phyloP scores from a whole-genome alignment of 768 basidiomycete genomes.

The Naganishia kalamii region DNA sequence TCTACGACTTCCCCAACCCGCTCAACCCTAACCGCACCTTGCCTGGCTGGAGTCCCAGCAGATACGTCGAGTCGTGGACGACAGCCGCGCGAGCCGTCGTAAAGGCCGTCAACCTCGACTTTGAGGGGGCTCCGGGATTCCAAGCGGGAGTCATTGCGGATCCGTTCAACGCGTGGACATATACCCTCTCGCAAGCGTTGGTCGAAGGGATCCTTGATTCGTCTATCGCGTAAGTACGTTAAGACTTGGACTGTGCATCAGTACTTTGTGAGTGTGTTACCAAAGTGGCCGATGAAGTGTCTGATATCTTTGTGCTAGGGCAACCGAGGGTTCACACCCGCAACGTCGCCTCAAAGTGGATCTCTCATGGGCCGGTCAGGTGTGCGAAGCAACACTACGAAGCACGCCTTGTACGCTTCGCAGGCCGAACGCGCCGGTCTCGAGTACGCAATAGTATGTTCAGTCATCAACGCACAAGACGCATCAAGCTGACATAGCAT shows the following conservation, averaged over 20 bases:
- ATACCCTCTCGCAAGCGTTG: background rate
- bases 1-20: background rate
- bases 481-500: background rate
- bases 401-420: background rate
- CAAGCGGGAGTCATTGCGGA: constrained; percentile 20
- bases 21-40: background rate
- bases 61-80: constrained; percentile 21
- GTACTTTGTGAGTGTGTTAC: background rate
- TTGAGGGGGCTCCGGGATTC: constrained; percentile 8
- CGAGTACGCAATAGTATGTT: background rate
- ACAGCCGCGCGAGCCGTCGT: background rate
- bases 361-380: background rate
- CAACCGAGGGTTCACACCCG: background rate
- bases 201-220: constrained; percentile 15
- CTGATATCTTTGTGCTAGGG: background rate
- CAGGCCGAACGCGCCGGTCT: background rate
- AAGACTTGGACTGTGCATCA: background rate
- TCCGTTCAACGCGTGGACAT: background rate
- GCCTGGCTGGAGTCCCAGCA: constrained; percentile 5
- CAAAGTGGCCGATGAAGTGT: background rate
- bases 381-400: background rate
- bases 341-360: background rate
- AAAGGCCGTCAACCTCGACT: background rate
- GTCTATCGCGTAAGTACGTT: constrained; percentile 1
- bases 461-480: background rate